These are phyloP conservation scores for Glycine tomentella DNA, from an alignment of 306 rosid genomes.

Conservation along the genomic window DNA sequence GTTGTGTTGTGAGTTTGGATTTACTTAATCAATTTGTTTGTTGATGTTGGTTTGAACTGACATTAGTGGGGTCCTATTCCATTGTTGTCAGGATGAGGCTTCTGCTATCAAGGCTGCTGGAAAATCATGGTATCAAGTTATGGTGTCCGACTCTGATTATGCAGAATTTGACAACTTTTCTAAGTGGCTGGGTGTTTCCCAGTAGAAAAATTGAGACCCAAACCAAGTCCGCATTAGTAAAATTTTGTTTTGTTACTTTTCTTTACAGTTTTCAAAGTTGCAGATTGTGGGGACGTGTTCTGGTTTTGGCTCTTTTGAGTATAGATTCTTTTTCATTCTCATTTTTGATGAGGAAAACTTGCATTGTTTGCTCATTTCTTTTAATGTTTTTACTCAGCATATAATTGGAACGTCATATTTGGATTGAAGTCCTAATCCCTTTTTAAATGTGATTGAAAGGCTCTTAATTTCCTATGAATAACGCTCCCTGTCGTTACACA, in stretches of 20 bases:
- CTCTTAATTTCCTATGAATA: background rate
- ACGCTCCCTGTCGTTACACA: background rate
- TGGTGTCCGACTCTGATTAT: conserved; percentile 89
- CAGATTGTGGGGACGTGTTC: conserved; percentile 15
- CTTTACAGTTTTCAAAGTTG: conserved; percentile 42
- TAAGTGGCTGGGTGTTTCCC: conserved; percentile 84
- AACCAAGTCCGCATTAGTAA: background rate
- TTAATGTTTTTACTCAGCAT: no score
- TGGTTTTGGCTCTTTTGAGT: background rate
- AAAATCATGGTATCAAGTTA: conserved; percentile 79
- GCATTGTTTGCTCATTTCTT: background rate
- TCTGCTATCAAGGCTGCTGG: conserved; percentile 78
- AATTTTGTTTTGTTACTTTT: conserved; percentile 38
- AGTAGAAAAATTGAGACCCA: conserved; percentile 44
- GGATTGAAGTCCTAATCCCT: background rate
- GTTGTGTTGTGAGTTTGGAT: background rate
- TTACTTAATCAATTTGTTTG: background rate
- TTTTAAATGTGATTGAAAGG: background rate
- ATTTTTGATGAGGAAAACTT: background rate
- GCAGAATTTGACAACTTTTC: conserved; percentile 79
- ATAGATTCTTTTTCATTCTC: background rate
- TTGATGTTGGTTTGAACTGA: background rate
- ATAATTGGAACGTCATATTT: background rate
- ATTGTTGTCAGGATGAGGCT: conserved; percentile 70
- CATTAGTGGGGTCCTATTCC: no score